A percentile compares a stretch with the other conserved stretches of the same genome.
These are phyloP conservation scores for Globisporangium lucens DNA, from an alignment of 352 stramenopile species.

Conservation along the genomic window DNA sequence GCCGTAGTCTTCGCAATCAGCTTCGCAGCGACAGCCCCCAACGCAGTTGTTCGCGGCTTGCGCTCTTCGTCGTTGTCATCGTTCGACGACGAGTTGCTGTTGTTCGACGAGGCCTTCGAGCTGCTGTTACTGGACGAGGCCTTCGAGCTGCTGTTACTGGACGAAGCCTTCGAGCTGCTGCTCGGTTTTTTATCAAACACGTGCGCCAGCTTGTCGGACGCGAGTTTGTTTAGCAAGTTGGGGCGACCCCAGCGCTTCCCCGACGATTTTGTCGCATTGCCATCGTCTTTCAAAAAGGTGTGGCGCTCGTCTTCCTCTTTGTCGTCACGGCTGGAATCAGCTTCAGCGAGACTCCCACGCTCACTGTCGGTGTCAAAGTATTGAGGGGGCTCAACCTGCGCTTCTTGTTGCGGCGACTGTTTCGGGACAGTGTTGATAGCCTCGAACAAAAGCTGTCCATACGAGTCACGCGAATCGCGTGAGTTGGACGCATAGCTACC, in stretches of 20 bases:
- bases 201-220: constrained; percentile 8
- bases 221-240: constrained; percentile 23
- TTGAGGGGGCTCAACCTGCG: constrained; percentile 10
- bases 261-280: not conserved
- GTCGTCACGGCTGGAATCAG: not conserved
- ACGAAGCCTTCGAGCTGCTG: constrained; percentile 18
- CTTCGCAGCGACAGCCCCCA: constrained; percentile 17
- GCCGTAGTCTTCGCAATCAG: constrained; percentile 9
- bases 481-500: constrained; percentile 9
- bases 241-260: constrained; percentile 16
- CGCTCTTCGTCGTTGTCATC: constrained; percentile 13
- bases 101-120: constrained; percentile 15
- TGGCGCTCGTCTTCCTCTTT: not conserved
- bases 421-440: constrained; percentile 19
- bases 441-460: constrained; percentile 15
- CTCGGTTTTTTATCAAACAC: constrained; percentile 21
- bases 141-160: constrained; percentile 8
- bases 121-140: constrained; percentile 8
- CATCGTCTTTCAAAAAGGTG: constrained; percentile 13
- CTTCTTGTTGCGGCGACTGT: not conserved
- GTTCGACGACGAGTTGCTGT: constrained; percentile 18
- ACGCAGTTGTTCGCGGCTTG: constrained; percentile 1
- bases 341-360: constrained; percentile 9
- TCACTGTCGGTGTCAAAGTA: constrained; percentile 23
- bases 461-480: constrained; percentile 15